These are phyloP conservation scores for Scorias spongiosa DNA, from an alignment of 2,329 filamentous ascomycete genomes.

Conservation along the genomic window DNA sequence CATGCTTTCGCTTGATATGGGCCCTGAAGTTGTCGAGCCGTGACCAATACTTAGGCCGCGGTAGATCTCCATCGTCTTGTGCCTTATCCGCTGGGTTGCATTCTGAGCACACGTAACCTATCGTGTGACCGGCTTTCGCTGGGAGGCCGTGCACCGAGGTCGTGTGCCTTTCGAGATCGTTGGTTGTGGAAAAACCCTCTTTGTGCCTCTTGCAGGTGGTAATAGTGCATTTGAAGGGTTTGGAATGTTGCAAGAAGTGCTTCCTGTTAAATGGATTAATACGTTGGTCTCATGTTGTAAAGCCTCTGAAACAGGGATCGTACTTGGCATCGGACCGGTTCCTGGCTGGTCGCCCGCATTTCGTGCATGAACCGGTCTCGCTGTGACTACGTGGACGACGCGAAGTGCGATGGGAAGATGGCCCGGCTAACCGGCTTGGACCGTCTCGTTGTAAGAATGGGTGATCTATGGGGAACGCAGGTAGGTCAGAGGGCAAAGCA, in stretches of 20 bases:
- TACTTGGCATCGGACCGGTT: background rate
- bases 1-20: conserved; percentile 58
- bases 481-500: no score
- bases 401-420: background rate
- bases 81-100: conserved; percentile 45
- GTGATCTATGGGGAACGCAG: no score
- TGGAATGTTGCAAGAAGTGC: conserved; percentile 55
- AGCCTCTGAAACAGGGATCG: background rate
- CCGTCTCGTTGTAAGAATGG: no score
- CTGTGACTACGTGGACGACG: background rate
- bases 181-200: conserved; percentile 61
- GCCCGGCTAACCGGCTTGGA: no score
- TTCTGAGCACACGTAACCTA: conserved; percentile 35
- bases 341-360: background rate
- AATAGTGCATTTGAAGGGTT: conserved; percentile 47
- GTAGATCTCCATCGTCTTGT: conserved; percentile 26
- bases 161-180: conserved; percentile 69
- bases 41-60: conserved; percentile 51
- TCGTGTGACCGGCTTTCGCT: conserved; percentile 28
- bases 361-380: background rate
- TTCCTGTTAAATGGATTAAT: conserved; percentile 40
- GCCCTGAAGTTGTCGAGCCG: conserved; percentile 75
- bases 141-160: conserved; percentile 49
- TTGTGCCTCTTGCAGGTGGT: conserved; percentile 38
- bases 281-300: no score